Base-by-base conservation (phyloP, 2,329 filamentous ascomycete species). In the Fusarium solani-melongenae region DNA sequence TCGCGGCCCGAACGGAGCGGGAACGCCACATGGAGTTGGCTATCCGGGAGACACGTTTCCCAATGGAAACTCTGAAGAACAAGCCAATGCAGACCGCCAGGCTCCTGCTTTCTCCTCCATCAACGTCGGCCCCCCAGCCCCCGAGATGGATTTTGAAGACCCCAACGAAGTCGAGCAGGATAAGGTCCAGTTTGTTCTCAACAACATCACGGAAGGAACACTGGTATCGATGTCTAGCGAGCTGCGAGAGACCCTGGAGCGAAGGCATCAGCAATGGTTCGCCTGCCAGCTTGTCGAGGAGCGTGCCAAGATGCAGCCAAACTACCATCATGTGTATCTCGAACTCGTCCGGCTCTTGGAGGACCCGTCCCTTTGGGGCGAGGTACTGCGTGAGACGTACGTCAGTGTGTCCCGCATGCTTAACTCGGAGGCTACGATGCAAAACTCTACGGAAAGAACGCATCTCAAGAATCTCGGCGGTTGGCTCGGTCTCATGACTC, bases 241-340 rank as follows among this genome's bases (percentile, higher is more conserved):
- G 75, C 89, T 99, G 39, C 92, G 91, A 58, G 92, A 94, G 41
- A 91, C 93, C 51, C 85, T 99, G 56, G 91, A 94, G 59, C 90
- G 93, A 62, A 91, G 92, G 75, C 93, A 98, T 81, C 93, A 97
- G 78, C 94, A 97, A 79, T 99, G 96, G 96, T 99, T 99, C 79
- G 96, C 97, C 8, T 92, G 92, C 56, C 97, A 98, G 79, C 87
- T 99, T 11, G 96, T 99, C 4, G 96, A 98, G 79, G 94, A 98
- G 81, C 94, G 97, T 53, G 97, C 96, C 34, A 98, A 98, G 83
- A 92, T 98, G 86, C 96, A 99, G 81, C 95, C 96, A 7, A 99
- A 99, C 82, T 98, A 97, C 79, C 96, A 99, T 77, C 89, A 93
- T 68, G 90, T 99, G 24, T 99, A 99, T 80, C 89, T 98, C 58